phyloP scores from a whole-genome alignment of 805 yeast genomes.

The Debaryomyces maramus region DNA sequence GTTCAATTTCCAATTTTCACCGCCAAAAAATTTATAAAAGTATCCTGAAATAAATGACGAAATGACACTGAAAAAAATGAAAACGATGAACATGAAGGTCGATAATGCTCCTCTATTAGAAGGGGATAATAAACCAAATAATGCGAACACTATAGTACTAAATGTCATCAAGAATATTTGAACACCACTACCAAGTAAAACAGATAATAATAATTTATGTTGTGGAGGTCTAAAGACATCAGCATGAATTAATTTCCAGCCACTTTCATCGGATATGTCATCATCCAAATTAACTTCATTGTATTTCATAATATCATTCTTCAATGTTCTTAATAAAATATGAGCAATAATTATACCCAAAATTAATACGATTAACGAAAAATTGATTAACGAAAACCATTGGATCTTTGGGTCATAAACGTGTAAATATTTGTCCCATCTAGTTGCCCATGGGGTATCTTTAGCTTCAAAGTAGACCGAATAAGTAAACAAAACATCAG shows the following conservation, averaged over 20 bases:
- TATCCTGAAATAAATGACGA: constrained; percentile 89
- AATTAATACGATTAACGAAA: constrained; percentile 75
- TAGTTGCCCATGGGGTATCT: constrained; percentile 88
- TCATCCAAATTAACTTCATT: constrained; percentile 86
- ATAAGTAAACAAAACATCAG: constrained; percentile 77
- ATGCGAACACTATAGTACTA: constrained; percentile 75
- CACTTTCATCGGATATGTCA: constrained; percentile 87
- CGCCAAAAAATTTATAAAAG: constrained; percentile 85
- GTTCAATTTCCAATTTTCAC: constrained; percentile 87
- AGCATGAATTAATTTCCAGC: constrained; percentile 96
- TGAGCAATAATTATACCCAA: constrained; percentile 78
- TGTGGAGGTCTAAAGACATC: constrained; percentile 89
- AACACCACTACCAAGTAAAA: constrained; percentile 83
- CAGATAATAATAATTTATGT: constrained; percentile 67
- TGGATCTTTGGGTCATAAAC: constrained; percentile 91
- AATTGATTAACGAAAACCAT: constrained; percentile 91
- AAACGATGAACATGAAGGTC: constrained; percentile 84
- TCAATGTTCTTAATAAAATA: constrained; percentile 74
- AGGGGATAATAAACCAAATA: constrained; percentile 87
- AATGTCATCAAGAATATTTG: constrained; percentile 79
- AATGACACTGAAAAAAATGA: constrained; percentile 74
- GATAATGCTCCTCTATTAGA: constrained; percentile 92
- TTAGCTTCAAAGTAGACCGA: constrained; percentile 73
- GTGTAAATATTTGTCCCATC: constrained; percentile 97
- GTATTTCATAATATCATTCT: constrained; percentile 82